These are phyloP conservation scores for Sclerotinia subarctica DNA, from an alignment of 2,329 filamentous ascomycete species.

Conservation along the genomic window DNA sequence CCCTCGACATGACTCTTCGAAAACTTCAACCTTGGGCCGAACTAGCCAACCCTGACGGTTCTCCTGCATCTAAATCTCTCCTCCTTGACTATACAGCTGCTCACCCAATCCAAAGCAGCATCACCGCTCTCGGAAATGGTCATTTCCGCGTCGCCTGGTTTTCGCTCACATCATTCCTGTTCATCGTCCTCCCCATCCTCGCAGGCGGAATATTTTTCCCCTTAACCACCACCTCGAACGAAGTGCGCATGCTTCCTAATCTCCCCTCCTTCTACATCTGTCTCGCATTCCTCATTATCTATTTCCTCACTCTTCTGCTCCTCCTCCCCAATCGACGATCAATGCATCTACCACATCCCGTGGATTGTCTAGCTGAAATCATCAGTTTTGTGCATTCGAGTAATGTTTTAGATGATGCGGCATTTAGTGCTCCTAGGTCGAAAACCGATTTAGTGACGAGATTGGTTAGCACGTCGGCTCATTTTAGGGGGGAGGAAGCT, in stretches of 20 bases:
- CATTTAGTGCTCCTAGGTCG: conserved; percentile 66
- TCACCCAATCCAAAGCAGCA: conserved; percentile 57
- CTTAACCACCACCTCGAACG: conserved; percentile 52
- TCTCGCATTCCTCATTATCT: conserved; percentile 69
- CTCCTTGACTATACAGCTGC: conserved; percentile 67
- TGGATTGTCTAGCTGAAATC: conserved; percentile 70
- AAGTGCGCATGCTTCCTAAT: conserved; percentile 67
- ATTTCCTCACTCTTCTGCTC: conserved; percentile 59
- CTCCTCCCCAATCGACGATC: conserved; percentile 60
- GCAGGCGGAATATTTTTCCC: conserved; percentile 72
- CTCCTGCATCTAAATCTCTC: conserved; percentile 59
- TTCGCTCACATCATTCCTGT: conserved; percentile 57
- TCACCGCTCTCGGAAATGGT: conserved; percentile 53
- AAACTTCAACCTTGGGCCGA: conserved; percentile 68
- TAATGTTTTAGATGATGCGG: conserved; percentile 66
- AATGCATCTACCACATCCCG: conserved; percentile 69
- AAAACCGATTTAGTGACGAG: conserved; percentile 66
- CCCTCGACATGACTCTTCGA: conserved; percentile 63
- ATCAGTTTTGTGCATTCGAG: conserved; percentile 74
- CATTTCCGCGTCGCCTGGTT: conserved; percentile 65
- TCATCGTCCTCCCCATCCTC: conserved; percentile 63
- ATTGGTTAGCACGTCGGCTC: conserved; percentile 44
- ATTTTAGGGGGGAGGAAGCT: conserved; percentile 21
- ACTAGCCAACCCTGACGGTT: conserved; percentile 55
- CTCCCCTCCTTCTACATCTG: conserved; percentile 69